A percentile compares a stretch with the other conserved stretches of the same genome.
phyloP scores from a whole-genome alignment of 1,139 yeast genomes.

The Scheffersomyces cryptocercus region DNA sequence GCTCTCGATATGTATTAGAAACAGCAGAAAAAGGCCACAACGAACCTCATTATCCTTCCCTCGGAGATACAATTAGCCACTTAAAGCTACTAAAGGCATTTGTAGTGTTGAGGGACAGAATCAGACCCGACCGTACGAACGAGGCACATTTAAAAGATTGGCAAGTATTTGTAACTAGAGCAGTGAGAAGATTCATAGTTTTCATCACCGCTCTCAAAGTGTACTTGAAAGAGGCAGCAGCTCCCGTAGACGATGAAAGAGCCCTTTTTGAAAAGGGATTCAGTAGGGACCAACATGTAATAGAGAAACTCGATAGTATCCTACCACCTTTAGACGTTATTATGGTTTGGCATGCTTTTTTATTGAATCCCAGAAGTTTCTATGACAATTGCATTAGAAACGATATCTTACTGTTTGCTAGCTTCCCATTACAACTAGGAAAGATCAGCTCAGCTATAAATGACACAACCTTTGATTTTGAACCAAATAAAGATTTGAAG shows the following conservation, averaged over 20 bases:
- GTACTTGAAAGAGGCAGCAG: no score
- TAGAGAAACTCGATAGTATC: constrained; percentile 4
- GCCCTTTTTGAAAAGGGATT: no score
- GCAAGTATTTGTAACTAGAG: constrained; percentile 29
- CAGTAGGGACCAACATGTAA: constrained; percentile 4
- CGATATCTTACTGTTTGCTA: constrained; percentile 21
- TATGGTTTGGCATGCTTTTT: constrained; percentile 42
- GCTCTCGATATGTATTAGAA: no score
- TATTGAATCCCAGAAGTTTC: constrained; percentile 27
- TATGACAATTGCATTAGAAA: constrained; percentile 30
- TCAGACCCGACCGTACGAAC: constrained; percentile 5
- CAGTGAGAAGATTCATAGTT: constrained; percentile 30
- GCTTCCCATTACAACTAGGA: constrained; percentile 28
- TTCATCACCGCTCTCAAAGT: constrained; percentile 18
- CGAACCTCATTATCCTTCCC: constrained; percentile 6
- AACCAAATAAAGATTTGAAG: constrained; percentile 5
- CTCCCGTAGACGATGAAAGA: no score
- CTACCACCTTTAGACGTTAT: constrained; percentile 39
- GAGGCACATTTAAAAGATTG: constrained; percentile 19
- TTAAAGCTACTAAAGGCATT: constrained; percentile 34
- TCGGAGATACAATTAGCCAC: constrained; percentile 22
- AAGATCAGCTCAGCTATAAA: constrained; percentile 21
- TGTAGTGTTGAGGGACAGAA: constrained; percentile 19
- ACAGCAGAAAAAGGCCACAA: no score
- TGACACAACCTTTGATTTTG: constrained; percentile 19